Evolutionary conservation across 1,284 basidiomycete genomes (phyloP), one percentile per base, ranked within the genome.

Genomic region (Cryptococcus maquisensis): DNA sequence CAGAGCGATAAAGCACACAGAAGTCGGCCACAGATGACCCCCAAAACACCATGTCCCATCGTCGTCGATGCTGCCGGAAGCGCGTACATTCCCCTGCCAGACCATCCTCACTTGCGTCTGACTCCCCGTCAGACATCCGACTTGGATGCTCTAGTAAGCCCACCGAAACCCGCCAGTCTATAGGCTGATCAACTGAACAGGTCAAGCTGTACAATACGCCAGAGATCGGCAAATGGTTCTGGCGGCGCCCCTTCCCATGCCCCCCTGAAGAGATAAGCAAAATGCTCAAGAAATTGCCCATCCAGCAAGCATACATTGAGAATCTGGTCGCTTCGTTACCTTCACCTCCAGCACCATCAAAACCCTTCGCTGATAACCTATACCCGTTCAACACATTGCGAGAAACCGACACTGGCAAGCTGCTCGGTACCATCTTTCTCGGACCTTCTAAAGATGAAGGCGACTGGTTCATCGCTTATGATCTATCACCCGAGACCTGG

Each of bases 221-320:
- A n/a, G 46, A 47, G 35, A 37, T 47, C 21, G 46, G 46, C 20
- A 47, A 38, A 24, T 47, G 46, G 46, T 35, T 37, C 46, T 23
- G 46, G 28, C 28, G 36, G 10, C 28, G 46, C 13, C 46, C 46
- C 18, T 47, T 20, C 36, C 46, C 46, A 28, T 47, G 15, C 7
- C n/a, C n/a, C 8, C 3, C 40, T 12, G 12, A 20, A 2, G 18
- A 32, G 2, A 32, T 32, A 32, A 32, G 28, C 28, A 32, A 32
- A 10, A 20, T 13, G 28, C 15, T 35, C n/a, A 12, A 10, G 13
- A 24, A 36, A 13, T 37, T 37, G 18, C 35, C 13, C 36, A n/a
- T 21, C 15, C 10, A 37, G n/a, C 36, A 35, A 47, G 46, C 46
- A 37, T 38, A 47, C n/a, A 28, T 47, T 20, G 18, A 28, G 15